A percentile compares a stretch with the other conserved stretches of the same genome.
phyloP scores from a whole-genome alignment of 2,329 filamentous ascomycete species.

The Pseudogymnoascus sp. region DNA sequence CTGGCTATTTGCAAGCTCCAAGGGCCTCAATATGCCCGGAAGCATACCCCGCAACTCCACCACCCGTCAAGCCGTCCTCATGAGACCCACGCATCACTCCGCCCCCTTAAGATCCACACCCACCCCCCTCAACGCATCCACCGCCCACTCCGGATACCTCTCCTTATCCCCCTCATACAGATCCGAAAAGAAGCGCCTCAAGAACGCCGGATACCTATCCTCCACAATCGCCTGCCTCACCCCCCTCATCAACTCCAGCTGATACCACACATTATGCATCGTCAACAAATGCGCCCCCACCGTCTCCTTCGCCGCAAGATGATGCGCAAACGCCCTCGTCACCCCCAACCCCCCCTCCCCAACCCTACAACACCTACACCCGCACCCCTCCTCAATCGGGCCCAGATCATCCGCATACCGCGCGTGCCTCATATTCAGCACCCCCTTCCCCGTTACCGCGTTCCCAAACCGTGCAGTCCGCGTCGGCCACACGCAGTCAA shows the following conservation, averaged over 20 bases:
- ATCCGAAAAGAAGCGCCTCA: conserved; percentile 68
- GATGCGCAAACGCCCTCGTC: conserved; percentile 82
- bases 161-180: conserved; percentile 56
- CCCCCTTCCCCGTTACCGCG: conserved; percentile 71
- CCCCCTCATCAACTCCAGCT: conserved; percentile 72
- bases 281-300: conserved; percentile 77
- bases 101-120: conserved; percentile 59
- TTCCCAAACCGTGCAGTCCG: conserved; percentile 94
- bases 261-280: conserved; percentile 93
- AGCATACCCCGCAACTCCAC: not conserved
- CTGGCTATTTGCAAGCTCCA: not conserved
- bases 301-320: conserved; percentile 89
- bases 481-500: conserved; percentile 98
- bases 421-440: conserved; percentile 75
- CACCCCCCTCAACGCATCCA: conserved; percentile 69
- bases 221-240: conserved; percentile 70
- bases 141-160: conserved; percentile 74
- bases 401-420: conserved; percentile 70
- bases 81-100: not conserved
- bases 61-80: not conserved
- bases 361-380: conserved; percentile 64
- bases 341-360: conserved; percentile 67
- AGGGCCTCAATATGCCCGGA: not conserved
- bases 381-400: conserved; percentile 75
- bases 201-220: conserved; percentile 69